Percentiles rank a stretch among this genome's conserved stretches.
These are phyloP conservation scores for Monilinia fructigena DNA, from an alignment of 2,329 filamentous ascomycete genomes.

Conservation along the genomic window DNA sequence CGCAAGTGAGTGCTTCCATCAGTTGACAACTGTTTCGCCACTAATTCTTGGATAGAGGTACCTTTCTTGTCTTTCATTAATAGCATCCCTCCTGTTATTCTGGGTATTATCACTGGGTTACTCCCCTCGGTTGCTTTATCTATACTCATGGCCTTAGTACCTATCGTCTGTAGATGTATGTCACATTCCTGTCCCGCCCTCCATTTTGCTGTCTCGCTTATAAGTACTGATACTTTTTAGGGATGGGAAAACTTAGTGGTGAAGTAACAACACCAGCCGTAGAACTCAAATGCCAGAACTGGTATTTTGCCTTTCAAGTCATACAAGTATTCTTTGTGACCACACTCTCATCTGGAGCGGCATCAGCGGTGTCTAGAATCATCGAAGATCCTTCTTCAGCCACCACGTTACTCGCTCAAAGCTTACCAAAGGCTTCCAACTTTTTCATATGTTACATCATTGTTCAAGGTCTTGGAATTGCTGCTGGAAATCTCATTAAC, in stretches of 20 bases:
- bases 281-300: constrained; percentile 84
- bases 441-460: constrained; percentile 96
- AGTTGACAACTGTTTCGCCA: background rate
- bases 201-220: background rate
- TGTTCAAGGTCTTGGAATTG: constrained; percentile 81
- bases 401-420: constrained; percentile 65
- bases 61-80: constrained; percentile 73
- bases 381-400: constrained; percentile 59
- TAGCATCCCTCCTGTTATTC: constrained; percentile 63
- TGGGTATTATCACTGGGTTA: constrained; percentile 81
- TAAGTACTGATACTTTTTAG: constrained; percentile 41
- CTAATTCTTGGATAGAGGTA: constrained; percentile 42
- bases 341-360: constrained; percentile 78
- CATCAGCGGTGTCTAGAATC: constrained; percentile 64
- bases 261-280: constrained; percentile 75
- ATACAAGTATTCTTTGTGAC: constrained; percentile 89
- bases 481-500: constrained; percentile 71
- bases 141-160: constrained; percentile 81
- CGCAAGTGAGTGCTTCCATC: constrained; percentile 38
- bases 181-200: constrained; percentile 26
- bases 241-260: constrained; percentile 75
- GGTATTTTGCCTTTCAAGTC: constrained; percentile 87
- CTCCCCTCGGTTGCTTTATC: constrained; percentile 76
- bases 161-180: constrained; percentile 73
- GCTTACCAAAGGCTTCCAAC: constrained; percentile 82